These are phyloP conservation scores for Volutella citrinella DNA, from an alignment of 2,329 filamentous ascomycete genomes.

Conservation along the genomic window DNA sequence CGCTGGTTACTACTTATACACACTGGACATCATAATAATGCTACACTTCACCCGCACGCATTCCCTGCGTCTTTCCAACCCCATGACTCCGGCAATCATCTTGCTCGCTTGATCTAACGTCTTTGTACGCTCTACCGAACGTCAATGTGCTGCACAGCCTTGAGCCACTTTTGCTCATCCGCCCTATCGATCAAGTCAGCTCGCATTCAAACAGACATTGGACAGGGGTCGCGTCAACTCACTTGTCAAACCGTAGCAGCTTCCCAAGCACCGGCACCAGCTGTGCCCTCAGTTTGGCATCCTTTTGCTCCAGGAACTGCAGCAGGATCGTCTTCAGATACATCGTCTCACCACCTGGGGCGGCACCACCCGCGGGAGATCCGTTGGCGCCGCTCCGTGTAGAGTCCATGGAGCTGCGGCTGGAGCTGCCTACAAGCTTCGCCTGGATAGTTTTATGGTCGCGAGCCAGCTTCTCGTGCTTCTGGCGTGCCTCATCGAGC, in stretches of 20 bases:
- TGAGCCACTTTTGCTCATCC: constrained; percentile 85
- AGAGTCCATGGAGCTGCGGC: constrained; percentile 39
- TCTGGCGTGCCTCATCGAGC: constrained; percentile 73
- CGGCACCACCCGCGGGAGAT: constrained; percentile 19
- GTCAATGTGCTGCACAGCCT: constrained; percentile 60
- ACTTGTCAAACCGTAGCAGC: constrained; percentile 75
- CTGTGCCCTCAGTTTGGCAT: constrained; percentile 71
- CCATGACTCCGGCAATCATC: too few relatives aligned
- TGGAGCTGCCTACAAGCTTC: constrained; percentile 45
- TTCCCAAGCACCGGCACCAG: constrained; percentile 75
- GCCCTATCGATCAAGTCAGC: constrained; percentile 29
- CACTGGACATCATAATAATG: constrained; percentile 15
- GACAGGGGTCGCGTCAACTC: too few relatives aligned
- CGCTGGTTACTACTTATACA: too few relatives aligned
- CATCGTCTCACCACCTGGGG: constrained; percentile 44
- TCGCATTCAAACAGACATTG: background rate
- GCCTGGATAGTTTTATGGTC: constrained; percentile 54
- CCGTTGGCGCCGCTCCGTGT: constrained; percentile 33
- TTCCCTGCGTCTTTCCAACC: constrained; percentile 6
- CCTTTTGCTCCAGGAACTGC: constrained; percentile 78
- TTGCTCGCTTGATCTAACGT: too few relatives aligned
- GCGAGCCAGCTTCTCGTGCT: constrained; percentile 77
- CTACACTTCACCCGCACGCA: constrained; percentile 16
- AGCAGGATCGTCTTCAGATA: constrained; percentile 80
- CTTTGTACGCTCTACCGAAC: constrained; percentile 33